These are phyloP conservation scores for Tetracladium setigerum DNA, from an alignment of 495 filamentous ascomycete genomes.

Conservation along the genomic window DNA sequence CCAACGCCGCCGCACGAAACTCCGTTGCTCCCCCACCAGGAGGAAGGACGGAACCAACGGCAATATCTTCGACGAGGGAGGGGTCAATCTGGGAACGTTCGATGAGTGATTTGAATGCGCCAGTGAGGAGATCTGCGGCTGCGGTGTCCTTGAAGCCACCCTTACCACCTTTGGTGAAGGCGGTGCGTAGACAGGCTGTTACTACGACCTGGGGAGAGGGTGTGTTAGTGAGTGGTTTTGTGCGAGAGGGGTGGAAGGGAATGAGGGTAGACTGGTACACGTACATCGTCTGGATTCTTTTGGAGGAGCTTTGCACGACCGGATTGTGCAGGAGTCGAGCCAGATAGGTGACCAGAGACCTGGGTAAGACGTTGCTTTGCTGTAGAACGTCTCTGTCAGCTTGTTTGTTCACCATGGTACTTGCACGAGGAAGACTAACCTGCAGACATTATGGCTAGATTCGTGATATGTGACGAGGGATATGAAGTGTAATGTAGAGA, in stretches of 20 bases:
- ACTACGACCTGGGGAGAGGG: constrained; percentile 70
- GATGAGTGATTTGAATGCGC: constrained; percentile 67
- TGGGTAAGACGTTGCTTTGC: constrained; percentile 20
- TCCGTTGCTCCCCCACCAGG: constrained; percentile 95
- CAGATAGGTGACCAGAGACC: constrained; percentile 20
- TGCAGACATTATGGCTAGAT: constrained; percentile 17
- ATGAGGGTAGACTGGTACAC: neutral
- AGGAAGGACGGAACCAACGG: constrained; percentile 83
- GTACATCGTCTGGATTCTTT: constrained; percentile 25
- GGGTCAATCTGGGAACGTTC: constrained; percentile 82
- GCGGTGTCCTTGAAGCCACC: constrained; percentile 93
- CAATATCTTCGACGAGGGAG: constrained; percentile 77
- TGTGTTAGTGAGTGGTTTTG: neutral
- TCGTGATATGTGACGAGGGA: neutral
- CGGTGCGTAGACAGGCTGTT: constrained; percentile 84
- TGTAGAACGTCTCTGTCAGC: constrained; percentile 10
- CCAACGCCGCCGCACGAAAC: constrained; percentile 86
- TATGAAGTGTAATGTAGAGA: neutral
- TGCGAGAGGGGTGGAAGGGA: neutral
- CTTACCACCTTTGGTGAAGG: constrained; percentile 87
- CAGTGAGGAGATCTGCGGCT: constrained; percentile 77
- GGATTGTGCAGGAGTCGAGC: constrained; percentile 6
- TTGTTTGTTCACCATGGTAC: neutral
- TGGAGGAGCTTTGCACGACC: constrained; percentile 17
- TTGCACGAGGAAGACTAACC: constrained; percentile 8